Evolutionary conservation across 1,284 basidiomycete genomes (phyloP).

Genomic region (Sphagnurus paluster): DNA sequence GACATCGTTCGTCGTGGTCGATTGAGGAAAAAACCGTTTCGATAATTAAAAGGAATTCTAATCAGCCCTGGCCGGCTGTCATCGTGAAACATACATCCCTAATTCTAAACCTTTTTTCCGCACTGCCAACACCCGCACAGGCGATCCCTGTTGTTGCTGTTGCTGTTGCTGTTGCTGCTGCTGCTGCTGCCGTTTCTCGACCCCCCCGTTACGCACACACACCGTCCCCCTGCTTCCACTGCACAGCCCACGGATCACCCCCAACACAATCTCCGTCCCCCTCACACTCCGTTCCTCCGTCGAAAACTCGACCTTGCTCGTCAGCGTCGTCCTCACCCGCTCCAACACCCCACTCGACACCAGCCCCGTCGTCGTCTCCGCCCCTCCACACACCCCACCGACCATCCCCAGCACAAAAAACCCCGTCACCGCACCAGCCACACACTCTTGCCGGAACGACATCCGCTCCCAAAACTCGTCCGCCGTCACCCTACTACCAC

Average conservation of each 20-base stretch:
- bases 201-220: no score
- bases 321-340: conserved; percentile 66
- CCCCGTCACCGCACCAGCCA: conserved; percentile 80
- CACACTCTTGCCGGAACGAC: conserved; percentile 92
- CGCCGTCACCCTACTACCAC: conserved; percentile 53
- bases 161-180: no score
- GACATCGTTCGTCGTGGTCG: conserved; percentile 35
- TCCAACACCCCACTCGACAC: conserved; percentile 65
- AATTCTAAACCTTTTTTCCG: not conserved
- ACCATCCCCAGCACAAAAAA: conserved; percentile 77
- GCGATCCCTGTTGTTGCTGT: no score
- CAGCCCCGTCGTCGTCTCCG: conserved; percentile 56
- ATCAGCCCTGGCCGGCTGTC: conserved; percentile 17
- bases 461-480: conserved; percentile 95
- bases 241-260: conserved; percentile 67
- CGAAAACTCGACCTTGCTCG: conserved; percentile 78
- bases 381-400: no score
- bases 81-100: conserved; percentile 18
- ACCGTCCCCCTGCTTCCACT: no score
- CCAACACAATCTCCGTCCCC: conserved; percentile 71
- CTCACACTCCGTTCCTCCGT: conserved; percentile 61
- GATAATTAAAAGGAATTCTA: conserved; percentile 27
- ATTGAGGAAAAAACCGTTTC: no score
- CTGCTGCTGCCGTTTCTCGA: no score
- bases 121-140: not conserved